phyloP scores from a whole-genome alignment of 2,329 filamentous ascomycete genomes.

The Myriosclerotinia scirpicola region DNA sequence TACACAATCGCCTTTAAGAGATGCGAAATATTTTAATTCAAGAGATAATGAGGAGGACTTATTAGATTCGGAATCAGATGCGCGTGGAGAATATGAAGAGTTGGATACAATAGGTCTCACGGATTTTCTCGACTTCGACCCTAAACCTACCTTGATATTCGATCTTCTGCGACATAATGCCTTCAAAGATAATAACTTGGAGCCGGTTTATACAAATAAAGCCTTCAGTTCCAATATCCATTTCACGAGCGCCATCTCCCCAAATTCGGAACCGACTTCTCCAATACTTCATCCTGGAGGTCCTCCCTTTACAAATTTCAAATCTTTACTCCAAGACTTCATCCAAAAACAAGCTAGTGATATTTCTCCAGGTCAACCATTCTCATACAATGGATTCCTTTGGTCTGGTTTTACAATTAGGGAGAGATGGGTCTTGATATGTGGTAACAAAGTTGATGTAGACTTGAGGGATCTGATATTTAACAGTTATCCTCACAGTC shows the following conservation, averaged over 20 bases:
- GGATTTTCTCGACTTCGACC: conserved; percentile 72
- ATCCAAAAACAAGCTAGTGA: conserved; percentile 9
- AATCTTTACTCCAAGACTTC: conserved; percentile 10
- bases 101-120: conserved; percentile 18
- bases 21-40: not conserved
- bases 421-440: conserved; percentile 19
- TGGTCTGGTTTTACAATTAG: conserved; percentile 17
- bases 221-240: conserved; percentile 9
- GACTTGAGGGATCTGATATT: conserved; percentile 49
- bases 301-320: conserved; percentile 2
- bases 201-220: conserved; percentile 64
- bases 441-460: conserved; percentile 19
- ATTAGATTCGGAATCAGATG: conserved; percentile 5
- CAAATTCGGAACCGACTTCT: not conserved
- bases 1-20: conserved; percentile 10
- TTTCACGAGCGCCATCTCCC: not conserved
- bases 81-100: not conserved
- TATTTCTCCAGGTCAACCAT: not conserved
- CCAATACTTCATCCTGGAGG: not conserved
- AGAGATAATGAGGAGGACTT: conserved; percentile 14
- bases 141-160: conserved; percentile 70
- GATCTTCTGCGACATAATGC: conserved; percentile 45
- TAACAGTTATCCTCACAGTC: not conserved
- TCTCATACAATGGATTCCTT: conserved; percentile 14
- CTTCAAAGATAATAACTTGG: conserved; percentile 48